phyloP scores from a whole-genome alignment of 139 green algal genomes.

The Chlamydomonas eustigma region DNA sequence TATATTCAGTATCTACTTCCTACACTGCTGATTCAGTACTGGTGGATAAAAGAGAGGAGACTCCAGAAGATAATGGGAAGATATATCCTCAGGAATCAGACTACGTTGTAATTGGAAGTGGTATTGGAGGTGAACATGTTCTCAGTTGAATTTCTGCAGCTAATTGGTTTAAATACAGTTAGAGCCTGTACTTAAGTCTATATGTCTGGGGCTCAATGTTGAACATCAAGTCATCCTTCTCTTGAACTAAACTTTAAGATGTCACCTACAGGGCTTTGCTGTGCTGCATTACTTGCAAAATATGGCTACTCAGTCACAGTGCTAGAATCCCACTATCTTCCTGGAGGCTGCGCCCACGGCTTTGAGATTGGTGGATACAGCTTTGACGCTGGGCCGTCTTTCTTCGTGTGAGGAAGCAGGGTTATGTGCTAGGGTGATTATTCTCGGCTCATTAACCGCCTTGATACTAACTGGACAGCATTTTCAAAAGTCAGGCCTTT shows the following conservation, averaged over 20 bases:
- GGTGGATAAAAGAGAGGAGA: too few relatives aligned
- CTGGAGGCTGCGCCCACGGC: conserved; percentile 75
- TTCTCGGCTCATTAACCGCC: too few relatives aligned
- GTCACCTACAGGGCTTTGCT: conserved; percentile 51
- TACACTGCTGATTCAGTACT: too few relatives aligned
- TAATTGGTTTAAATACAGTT: neutral
- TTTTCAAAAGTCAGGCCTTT: too few relatives aligned
- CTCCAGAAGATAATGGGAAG: too few relatives aligned
- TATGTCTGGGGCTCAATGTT: neutral
- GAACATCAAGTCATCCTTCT: neutral
- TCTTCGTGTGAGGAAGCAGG: conserved; percentile 69
- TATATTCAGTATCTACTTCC: too few relatives aligned
- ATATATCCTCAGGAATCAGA: too few relatives aligned
- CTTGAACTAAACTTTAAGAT: neutral
- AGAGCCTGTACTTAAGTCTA: too few relatives aligned
- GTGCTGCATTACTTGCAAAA: conserved; percentile 61
- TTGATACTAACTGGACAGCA: too few relatives aligned
- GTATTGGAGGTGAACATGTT: conserved; percentile 53
- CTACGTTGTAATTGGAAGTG: conserved; percentile 61
- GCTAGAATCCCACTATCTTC: conserved; percentile 71
- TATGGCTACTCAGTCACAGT: conserved; percentile 74
- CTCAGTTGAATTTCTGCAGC: neutral
- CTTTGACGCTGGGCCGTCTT: conserved; percentile 86
- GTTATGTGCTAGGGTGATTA: too few relatives aligned
- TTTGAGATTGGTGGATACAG: conserved; percentile 74